Base-by-base conservation (phyloP, 352 stramenopile species). In the Blastocystis sp. region DNA sequence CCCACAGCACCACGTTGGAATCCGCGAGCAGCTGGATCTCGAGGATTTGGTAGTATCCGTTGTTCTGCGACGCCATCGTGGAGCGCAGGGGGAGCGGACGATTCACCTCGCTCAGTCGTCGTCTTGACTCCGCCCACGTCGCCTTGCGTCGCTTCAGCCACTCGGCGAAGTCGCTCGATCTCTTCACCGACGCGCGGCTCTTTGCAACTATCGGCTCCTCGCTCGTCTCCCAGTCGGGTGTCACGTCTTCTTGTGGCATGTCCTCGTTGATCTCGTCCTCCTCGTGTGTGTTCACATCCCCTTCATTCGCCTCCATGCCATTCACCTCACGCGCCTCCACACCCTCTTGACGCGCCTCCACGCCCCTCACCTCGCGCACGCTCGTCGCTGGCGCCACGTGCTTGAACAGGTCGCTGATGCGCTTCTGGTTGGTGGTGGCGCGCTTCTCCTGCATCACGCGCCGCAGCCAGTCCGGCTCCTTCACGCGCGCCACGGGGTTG, bases 401-500 rank as follows among this genome's bases (percentile, higher is more conserved):
- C 0, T 10, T 77, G 90, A 98, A 96, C 61, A 98, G 96, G 76
- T 94, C 93, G n/a, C 92, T 94, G 90, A 99, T 97, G 45, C 92
- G 95, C 62, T 90, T 91, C 91, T 98, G 95, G 82, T 95, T 93
- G 66, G 93, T 94, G 10, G 82, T 88, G 89, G 95, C 93, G 80
- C 94, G 94, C 79, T 96, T 95, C 78, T 97, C 93, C 45, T 96
- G 94, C 88, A 98, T 93, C 90, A 96, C 95, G 65, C 94, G 95
- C 6, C 95, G 92, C 90, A 99, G 95, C 97, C 97, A 99, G 59
- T 98, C 95, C 16, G 97, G 97, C 90, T 99, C 93, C 60, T 95
- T 92, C 62, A 99, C 96, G 9, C 96, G 93, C 3, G 97, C 96
- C 10, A 98, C 96, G 4, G 97, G 97, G 92, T 99, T 99, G 21